Base-by-base conservation (phyloP, 371 early-diverging fungal species). In the Lichtheimia hyalospora region DNA sequence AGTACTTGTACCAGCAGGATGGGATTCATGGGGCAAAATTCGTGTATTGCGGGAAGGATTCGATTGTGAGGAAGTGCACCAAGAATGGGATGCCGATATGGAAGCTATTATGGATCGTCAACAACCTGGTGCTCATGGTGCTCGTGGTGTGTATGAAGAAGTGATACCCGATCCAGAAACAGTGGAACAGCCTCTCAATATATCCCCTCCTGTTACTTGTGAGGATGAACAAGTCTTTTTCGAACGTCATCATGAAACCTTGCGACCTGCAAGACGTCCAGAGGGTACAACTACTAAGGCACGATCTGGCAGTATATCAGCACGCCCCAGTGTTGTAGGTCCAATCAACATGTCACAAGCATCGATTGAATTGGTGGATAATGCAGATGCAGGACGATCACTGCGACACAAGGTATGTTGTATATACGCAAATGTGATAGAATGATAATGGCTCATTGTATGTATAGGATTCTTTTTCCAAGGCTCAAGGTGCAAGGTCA, bases 1-100 rank as follows among this genome's bases (percentile, higher is more conserved):
- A 16, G 92, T 95, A 15, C 77, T 93, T 70, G 91, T 97, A 18
- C 97, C 97, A 5, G 75, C 92, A 25, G 97, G 97, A 15, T 97
- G 96, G 97, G 97, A 97, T 67, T 89, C 92, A 43, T 91, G 88
- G 84, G 89, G 91, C 20, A 94, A 94, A 68, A 93, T 97, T 55
- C 78, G 84, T 23, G 84, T 91, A n/a, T 67, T 94, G 50, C 73
- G 90, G 51, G 89, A 87, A 51, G 89, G 89, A 21, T 97, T 96
- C 62, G 88, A 90, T 50, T 89, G 89, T 57, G 79, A 83, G 5
- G 74, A 73, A 5, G 69, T 86, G 16, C 77, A 80, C 54, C 69
- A 79, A 7, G 89, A 87, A 2, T 91, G 89, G 89, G 81, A 82
- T 25, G 54, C 70, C 0, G 84, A 85, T 68, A 71, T 81, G 58